These are phyloP conservation scores for Chalara sp. DNA, from an alignment of 2,329 filamentous ascomycete species.

Conservation along the genomic window DNA sequence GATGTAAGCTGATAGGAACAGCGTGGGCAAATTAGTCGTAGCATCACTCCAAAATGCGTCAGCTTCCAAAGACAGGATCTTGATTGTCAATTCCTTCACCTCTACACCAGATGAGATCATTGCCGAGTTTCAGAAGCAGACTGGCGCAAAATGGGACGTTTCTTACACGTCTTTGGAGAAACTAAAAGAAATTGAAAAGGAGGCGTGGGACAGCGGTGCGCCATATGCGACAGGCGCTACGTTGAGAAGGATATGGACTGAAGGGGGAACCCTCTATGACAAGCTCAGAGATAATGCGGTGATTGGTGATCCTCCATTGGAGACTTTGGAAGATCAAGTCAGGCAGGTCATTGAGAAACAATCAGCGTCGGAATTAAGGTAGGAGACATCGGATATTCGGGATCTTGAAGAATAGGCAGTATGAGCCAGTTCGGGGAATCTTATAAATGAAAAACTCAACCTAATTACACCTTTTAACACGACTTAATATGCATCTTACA, in stretches of 20 bases:
- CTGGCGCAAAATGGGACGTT: slow-evolving; percentile 29
- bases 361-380: background rate
- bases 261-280: slow-evolving; percentile 65
- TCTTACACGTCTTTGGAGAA: slow-evolving; percentile 22
- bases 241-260: slow-evolving; percentile 63
- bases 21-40: slow-evolving; percentile 31
- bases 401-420: too few relatives aligned
- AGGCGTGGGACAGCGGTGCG: slow-evolving; percentile 47
- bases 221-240: slow-evolving; percentile 50
- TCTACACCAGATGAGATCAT: slow-evolving; percentile 30
- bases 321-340: slow-evolving; percentile 39
- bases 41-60: slow-evolving; percentile 29
- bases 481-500: too few relatives aligned
- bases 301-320: slow-evolving; percentile 46
- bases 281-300: slow-evolving; percentile 55
- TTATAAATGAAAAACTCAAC: too few relatives aligned
- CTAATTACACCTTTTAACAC: too few relatives aligned
- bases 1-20: slow-evolving; percentile 32
- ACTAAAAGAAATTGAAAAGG: slow-evolving; percentile 49
- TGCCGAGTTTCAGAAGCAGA: slow-evolving; percentile 27
- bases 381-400: too few relatives aligned
- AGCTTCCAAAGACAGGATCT: slow-evolving; percentile 26
- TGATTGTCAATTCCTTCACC: slow-evolving; percentile 30
- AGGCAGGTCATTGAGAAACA: slow-evolving; percentile 1
- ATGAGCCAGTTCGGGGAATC: too few relatives aligned